Percentiles rank a stretch among this genome's conserved stretches.
Conservation (phyloP, 2,329 filamentous ascomycete genomes). For the Colletotrichum caudatum region DNA sequence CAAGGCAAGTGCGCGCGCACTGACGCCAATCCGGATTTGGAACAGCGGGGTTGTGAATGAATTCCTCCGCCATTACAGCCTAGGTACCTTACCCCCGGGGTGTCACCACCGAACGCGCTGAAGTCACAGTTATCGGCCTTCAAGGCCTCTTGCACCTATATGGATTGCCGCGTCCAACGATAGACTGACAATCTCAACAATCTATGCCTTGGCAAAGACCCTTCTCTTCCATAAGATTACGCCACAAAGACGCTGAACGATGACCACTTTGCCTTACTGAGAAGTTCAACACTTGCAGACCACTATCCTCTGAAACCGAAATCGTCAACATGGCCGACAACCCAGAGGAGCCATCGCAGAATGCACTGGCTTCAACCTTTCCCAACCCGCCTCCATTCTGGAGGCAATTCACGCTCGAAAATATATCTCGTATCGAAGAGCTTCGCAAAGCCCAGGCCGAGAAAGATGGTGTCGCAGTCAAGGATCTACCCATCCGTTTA, state of each 20-base stretch:
- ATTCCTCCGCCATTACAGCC: neutral
- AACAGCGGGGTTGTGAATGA: neutral
- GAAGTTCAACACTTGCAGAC: neutral
- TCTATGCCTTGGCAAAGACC: constrained; percentile 1
- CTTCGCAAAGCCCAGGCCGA: constrained; percentile 56
- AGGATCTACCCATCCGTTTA: constrained; percentile 48
- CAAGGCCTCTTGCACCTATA: neutral
- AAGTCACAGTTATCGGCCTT: neutral
- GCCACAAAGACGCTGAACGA: constrained; percentile 2
- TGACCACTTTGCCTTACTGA: constrained; percentile 2
- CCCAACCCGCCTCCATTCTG: constrained; percentile 92
- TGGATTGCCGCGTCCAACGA: neutral
- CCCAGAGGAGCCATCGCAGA: constrained; percentile 55
- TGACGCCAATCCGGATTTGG: constrained; percentile 14
- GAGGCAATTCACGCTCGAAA: constrained; percentile 85
- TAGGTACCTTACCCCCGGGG: too few species aligned
- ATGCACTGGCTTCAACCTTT: constrained; percentile 73
- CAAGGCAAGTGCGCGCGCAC: constrained; percentile 14
- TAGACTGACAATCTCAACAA: neutral
- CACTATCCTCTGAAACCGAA: neutral
- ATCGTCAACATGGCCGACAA: constrained; percentile 67
- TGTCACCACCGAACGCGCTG: neutral
- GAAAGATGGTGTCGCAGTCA: constrained; percentile 44
- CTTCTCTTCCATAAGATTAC: neutral
- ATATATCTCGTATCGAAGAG: constrained; percentile 68